These are phyloP conservation scores for Aspergillus latus DNA, from an alignment of 2,329 filamentous ascomycete genomes.

Conservation along the genomic window DNA sequence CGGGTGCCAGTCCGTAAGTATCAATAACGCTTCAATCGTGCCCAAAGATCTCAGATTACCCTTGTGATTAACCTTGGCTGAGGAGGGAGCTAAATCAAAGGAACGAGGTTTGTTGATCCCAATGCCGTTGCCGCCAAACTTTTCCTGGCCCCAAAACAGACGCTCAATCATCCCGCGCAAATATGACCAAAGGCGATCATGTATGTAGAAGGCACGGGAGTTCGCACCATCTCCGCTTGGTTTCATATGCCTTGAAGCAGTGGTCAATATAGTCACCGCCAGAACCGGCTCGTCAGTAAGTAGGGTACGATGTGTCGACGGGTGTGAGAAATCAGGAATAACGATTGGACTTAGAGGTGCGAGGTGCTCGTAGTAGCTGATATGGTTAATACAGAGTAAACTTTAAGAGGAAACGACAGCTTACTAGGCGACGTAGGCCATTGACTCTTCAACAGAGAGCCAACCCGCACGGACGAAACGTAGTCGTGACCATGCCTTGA, in stretches of 20 bases:
- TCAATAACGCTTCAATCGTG: constrained; percentile 89
- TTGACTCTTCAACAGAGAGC: constrained; percentile 91
- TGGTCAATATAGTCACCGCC: constrained; percentile 85
- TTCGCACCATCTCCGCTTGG: constrained; percentile 76
- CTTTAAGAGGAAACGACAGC: constrained; percentile 31
- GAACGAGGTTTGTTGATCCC: constrained; percentile 66
- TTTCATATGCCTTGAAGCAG: constrained; percentile 81
- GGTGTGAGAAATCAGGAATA: constrained; percentile 82
- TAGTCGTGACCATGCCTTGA: constrained; percentile 87
- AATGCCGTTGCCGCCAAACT: constrained; percentile 73
- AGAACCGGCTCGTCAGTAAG: constrained; percentile 91
- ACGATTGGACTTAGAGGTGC: constrained; percentile 92
- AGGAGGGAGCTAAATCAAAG: constrained; percentile 61
- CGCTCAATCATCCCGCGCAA: constrained; percentile 93
- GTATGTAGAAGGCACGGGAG: constrained; percentile 85
- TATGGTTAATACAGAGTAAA: constrained; percentile 12
- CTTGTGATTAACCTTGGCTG: constrained; percentile 56
- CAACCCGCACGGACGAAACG: constrained; percentile 95
- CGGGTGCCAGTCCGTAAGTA: constrained; percentile 96
- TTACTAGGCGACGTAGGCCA: constrained; percentile 90
- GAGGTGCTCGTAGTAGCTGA: constrained; percentile 83
- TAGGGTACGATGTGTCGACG: constrained; percentile 74
- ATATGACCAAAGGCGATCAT: constrained; percentile 93
- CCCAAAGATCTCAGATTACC: constrained; percentile 85
- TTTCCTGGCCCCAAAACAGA: constrained; percentile 93